phyloP scores from a whole-genome alignment of 306 rosid species.

The Cicer bijugum region DNA sequence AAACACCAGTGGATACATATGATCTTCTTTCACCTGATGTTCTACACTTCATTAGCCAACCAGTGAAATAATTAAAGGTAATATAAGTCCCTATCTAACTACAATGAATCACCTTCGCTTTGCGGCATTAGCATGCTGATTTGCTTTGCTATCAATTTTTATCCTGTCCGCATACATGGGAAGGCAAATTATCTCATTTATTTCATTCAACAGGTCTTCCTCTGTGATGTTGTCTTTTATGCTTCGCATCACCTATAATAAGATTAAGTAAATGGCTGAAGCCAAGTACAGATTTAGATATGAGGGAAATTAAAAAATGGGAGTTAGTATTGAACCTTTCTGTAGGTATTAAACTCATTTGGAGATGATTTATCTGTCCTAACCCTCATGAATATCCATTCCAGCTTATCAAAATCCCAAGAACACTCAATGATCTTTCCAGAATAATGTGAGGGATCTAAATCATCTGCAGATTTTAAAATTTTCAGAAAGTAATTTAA shows the following conservation, averaged over 20 bases:
- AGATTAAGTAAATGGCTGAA: conserved; percentile 32
- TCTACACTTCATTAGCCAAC: conserved; percentile 36
- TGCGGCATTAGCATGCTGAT: conserved; percentile 71
- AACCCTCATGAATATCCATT: conserved; percentile 75
- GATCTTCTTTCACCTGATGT: conserved; percentile 35
- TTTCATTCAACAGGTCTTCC: conserved; percentile 83
- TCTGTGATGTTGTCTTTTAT: conserved; percentile 90
- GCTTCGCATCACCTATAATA: conserved; percentile 85
- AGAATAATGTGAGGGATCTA: conserved; percentile 66
- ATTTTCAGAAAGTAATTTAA: conserved; percentile 38
- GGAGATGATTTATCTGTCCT: conserved; percentile 90
- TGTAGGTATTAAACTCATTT: conserved; percentile 84
- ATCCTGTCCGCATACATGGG: conserved; percentile 99
- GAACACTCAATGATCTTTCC: conserved; percentile 93
- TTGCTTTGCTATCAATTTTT: conserved; percentile 78
- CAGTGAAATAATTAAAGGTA: conserved; percentile 25
- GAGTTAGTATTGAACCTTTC: conserved; percentile 60
- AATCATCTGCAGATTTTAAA: conserved; percentile 64
- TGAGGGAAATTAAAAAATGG: background rate
- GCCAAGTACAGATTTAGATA: conserved; percentile 18
- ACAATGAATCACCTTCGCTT: conserved; percentile 68
- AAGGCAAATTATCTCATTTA: conserved; percentile 83
- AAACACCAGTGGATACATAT: conserved; percentile 34
- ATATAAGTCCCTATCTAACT: conserved; percentile 41
- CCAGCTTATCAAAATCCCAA: conserved; percentile 65